Evolutionary conservation across 1,284 basidiomycete genomes (phyloP).

Genomic region (Sanghuangporus weigelae): DNA sequence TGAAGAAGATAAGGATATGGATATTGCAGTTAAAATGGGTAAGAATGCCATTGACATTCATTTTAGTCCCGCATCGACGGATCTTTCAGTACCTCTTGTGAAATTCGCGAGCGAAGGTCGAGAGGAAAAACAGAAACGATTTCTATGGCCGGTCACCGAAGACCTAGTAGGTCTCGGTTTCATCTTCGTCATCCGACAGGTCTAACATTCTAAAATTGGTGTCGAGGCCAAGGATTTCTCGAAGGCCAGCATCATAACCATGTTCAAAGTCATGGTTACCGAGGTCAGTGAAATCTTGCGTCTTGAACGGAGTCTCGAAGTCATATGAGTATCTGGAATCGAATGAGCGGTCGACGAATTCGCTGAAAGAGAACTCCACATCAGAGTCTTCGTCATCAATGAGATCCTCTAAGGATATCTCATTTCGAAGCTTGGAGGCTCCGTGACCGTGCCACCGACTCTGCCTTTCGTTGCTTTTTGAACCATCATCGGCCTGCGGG

Average conservation of each 20-base stretch:
- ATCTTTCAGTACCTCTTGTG: too few species aligned
- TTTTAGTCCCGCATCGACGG: too few species aligned
- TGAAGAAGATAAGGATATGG: too few species aligned
- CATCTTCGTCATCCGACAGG: too few species aligned
- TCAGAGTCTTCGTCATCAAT: neutral
- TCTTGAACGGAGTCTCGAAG: neutral
- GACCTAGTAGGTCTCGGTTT: too few species aligned
- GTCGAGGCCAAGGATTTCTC: neutral
- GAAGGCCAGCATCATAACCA: neutral
- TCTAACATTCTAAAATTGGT: too few species aligned
- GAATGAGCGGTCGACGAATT: neutral
- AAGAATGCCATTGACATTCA: too few species aligned
- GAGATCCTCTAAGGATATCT: neutral
- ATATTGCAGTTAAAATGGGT: too few species aligned
- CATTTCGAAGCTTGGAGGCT: neutral
- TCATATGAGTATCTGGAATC: neutral
- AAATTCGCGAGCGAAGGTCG: too few species aligned
- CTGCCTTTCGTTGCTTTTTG: neutral
- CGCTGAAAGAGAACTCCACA: neutral
- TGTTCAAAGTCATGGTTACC: neutral
- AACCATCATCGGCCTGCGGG: too few species aligned
- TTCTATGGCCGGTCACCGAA: too few species aligned
- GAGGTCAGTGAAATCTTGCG: neutral
- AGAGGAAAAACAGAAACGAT: too few species aligned
- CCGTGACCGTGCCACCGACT: neutral